phyloP scores from a whole-genome alignment of 352 stramenopile genomes.

The Globisporangium carolinianum region DNA sequence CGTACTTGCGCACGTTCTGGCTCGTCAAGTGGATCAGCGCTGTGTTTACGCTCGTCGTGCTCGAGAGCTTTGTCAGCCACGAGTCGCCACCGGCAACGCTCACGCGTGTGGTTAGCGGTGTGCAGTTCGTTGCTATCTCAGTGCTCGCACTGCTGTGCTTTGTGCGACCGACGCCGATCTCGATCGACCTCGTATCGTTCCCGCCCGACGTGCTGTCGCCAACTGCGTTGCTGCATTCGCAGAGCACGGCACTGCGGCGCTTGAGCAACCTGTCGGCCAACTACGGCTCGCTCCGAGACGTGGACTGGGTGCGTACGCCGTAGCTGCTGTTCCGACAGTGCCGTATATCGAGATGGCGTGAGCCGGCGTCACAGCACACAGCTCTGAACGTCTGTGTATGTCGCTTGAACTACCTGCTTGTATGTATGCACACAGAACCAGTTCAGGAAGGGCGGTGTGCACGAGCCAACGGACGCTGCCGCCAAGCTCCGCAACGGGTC shows the following conservation, averaged over 20 bases:
- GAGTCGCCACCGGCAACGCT: conserved; percentile 5
- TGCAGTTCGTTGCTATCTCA: conserved; percentile 32
- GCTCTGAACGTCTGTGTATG: neutral
- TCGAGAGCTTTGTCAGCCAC: conserved; percentile 15
- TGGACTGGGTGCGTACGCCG: conserved; percentile 15
- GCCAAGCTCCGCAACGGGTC: neutral
- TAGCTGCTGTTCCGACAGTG: neutral
- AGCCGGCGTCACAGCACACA: too few relatives aligned
- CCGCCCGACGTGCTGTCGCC: conserved; percentile 39
- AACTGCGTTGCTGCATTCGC: conserved; percentile 51
- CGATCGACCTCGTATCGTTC: conserved; percentile 37
- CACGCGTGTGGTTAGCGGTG: conserved; percentile 20
- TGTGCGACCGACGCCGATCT: conserved; percentile 40
- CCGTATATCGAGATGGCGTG: too few relatives aligned
- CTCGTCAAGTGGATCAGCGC: conserved; percentile 43
- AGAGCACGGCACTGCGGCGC: conserved; percentile 17
- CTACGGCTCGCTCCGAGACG: conserved; percentile 59
- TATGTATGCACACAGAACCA: neutral
- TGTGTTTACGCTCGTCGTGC: conserved; percentile 35
- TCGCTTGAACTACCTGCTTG: neutral
- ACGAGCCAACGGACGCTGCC: neutral
- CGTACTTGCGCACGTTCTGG: conserved; percentile 57
- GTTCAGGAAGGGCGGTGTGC: too few relatives aligned
- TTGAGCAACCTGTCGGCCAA: conserved; percentile 22
- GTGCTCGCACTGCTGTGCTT: conserved; percentile 50